Percentiles rank a stretch among this genome's conserved stretches.
These are phyloP conservation scores for Naganishia sp. DNA, from an alignment of 1,284 basidiomycete species.

Conservation along the genomic window DNA sequence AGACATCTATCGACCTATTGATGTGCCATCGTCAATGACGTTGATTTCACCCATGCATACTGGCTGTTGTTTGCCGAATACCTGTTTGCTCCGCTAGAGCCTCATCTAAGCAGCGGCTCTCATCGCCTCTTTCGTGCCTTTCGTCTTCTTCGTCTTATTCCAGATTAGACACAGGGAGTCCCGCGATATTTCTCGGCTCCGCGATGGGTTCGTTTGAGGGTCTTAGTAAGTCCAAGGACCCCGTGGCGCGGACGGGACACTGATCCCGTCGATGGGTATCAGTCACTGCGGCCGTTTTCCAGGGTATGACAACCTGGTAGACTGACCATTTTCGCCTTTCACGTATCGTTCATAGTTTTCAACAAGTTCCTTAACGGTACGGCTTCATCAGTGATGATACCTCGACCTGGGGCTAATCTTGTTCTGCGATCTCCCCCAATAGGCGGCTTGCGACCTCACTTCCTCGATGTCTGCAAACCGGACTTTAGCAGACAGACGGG, in stretches of 20 bases:
- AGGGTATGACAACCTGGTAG: neutral
- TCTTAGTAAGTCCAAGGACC: conserved; percentile 48
- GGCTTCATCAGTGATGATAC: neutral
- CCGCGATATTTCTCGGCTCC: conserved; percentile 58
- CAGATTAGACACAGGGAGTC: conserved; percentile 57
- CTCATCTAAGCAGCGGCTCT: conserved; percentile 61
- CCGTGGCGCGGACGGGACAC: conserved; percentile 27
- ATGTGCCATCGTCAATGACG: too few species aligned
- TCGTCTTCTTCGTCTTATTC: conserved; percentile 58
- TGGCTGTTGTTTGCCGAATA: too few species aligned
- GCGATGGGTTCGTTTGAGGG: conserved; percentile 61
- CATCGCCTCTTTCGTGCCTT: conserved; percentile 60
- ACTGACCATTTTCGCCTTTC: conserved; percentile 31
- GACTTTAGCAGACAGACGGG: conserved; percentile 54
- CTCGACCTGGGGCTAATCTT: neutral
- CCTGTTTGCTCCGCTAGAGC: conserved; percentile 38
- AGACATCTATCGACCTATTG: too few species aligned
- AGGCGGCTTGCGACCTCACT: conserved; percentile 59
- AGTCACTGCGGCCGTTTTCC: conserved; percentile 24
- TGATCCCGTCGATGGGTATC: neutral
- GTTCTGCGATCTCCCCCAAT: neutral
- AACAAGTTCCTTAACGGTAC: conserved; percentile 61
- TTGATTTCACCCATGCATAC: too few species aligned
- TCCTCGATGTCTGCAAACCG: conserved; percentile 60
- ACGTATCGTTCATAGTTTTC: conserved; percentile 58